Conservation (phyloP, 257 asterid genomes). For the Nicotiana paniculata region DNA sequence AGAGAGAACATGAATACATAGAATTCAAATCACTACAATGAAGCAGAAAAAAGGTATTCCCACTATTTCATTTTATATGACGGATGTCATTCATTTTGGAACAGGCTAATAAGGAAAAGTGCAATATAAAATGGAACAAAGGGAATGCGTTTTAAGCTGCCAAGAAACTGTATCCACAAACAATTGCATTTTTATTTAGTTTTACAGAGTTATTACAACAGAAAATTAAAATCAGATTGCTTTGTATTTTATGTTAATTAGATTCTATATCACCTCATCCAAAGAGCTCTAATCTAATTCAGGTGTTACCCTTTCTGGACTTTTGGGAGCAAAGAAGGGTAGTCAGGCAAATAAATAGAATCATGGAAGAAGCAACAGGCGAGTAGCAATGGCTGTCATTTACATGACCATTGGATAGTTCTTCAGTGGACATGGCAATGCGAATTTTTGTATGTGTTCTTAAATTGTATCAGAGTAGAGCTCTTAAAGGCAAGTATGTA, state of each 20-base stretch:
- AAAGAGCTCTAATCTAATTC: background rate
- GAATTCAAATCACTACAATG: constrained; percentile 2
- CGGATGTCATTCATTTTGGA: background rate
- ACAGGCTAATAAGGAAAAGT: background rate
- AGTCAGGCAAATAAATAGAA: background rate
- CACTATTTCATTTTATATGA: background rate
- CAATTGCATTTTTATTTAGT: background rate
- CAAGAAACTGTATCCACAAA: background rate
- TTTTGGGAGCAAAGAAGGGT: background rate
- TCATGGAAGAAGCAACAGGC: background rate
- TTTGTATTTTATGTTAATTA: background rate
- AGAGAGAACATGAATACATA: constrained; percentile 11
- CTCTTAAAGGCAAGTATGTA: background rate
- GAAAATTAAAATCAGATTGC: background rate
- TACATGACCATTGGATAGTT: background rate
- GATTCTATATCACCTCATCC: background rate
- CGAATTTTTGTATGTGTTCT: background rate
- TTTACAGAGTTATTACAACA: background rate
- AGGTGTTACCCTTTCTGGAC: background rate
- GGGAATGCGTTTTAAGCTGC: background rate
- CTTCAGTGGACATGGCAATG: background rate
- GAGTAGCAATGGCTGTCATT: background rate
- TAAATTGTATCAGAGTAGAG: background rate
- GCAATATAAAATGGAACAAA: background rate
- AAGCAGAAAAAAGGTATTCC: constrained; percentile 3